Conservation (phyloP, 2,329 filamentous ascomycete genomes). For the Chlorencoelia australis region DNA sequence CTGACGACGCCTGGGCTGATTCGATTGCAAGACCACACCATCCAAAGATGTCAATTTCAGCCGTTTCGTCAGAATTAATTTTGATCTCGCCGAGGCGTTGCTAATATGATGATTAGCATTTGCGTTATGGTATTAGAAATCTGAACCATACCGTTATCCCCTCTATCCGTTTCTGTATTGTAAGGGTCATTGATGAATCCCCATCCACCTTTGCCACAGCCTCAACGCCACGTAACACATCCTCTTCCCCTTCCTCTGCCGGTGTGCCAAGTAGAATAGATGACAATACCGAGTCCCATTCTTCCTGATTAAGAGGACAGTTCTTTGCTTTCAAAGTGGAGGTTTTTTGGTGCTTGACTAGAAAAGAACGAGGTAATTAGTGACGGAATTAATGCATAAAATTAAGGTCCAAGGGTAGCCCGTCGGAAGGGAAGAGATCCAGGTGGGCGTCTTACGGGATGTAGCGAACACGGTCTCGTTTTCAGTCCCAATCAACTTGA, state of each 20-base stretch:
- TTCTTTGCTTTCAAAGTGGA: conserved; percentile 43
- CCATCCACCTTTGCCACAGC: conserved; percentile 46
- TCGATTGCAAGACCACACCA: conserved; percentile 56
- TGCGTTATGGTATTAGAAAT: conserved; percentile 3
- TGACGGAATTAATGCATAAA: conserved; percentile 23
- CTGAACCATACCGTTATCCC: conserved; percentile 53
- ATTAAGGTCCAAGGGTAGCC: conserved; percentile 13
- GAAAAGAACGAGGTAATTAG: conserved; percentile 15
- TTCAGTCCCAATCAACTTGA: conserved; percentile 60
- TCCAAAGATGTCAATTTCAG: conserved; percentile 52
- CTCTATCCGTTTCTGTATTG: conserved; percentile 53
- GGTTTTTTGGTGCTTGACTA: conserved; percentile 48
- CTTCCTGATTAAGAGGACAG: conserved; percentile 45
- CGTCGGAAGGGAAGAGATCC: conserved; percentile 14
- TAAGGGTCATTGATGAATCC: conserved; percentile 45
- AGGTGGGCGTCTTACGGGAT: conserved; percentile 19
- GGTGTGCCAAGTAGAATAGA: conserved; percentile 41
- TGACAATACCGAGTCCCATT: conserved; percentile 56
- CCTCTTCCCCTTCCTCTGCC: conserved; percentile 33
- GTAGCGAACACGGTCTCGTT: conserved; percentile 17
- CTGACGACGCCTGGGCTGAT: conserved; percentile 9
- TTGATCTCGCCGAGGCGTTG: conserved; percentile 60
- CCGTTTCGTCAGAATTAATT: conserved; percentile 38
- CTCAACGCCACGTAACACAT: conserved; percentile 52
- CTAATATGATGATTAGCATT: conserved; percentile 29